Base-by-base conservation (phyloP, 495 filamentous ascomycete genomes). In the Hypoxylon subgilvum region DNA sequence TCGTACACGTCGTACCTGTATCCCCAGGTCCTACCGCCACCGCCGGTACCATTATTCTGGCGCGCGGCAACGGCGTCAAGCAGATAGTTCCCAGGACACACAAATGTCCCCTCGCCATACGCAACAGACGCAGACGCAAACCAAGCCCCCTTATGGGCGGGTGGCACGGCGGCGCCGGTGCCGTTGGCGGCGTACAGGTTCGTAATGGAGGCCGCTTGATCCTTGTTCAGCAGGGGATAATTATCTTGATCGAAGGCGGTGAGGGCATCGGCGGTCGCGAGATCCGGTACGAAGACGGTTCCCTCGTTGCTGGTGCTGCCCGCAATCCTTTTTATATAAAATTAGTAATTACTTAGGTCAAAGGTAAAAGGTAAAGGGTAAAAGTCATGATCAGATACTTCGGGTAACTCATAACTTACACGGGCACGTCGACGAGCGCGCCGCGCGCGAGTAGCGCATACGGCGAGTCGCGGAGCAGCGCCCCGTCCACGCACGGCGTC, bases 31-130 rank as follows among this genome's bases (percentile, higher is more conserved):
- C 57, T 63, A 3, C 68, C 58, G 13, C 60, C 60, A 8, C 57
- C 22, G 6, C 48, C 57, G 4, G 17, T 28, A 8, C 63, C 54
- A 6, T 17, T 51, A 54, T 65, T 66, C 3, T 36, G 32, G 17
- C 22, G 17, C 9, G 9, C 18, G 30, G 6, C 1, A 7, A 69
- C 43, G 5, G 61, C 52, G 34, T 60, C 46, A 13, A 77, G 70
- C 30, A 79, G 43, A 49, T 57, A 65, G n/a, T 45, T 49, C 5
- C 75, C 75, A 2, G 86, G 84, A 52, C 86, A 89, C 50, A 81
- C 76, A 53, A 90, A 88, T 1, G 82, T 86, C 1, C 79, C 75
- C 63, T 89, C 86, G 31, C 82, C 82, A 63, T 85, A 87, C 21
- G 75, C 74, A 4, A 76, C 69, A 39, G 80, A 78, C 51, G 81